Evolutionary conservation across 192 early-diverging fungal species (phyloP).

Genomic region (Backusella parvicylindrica): DNA sequence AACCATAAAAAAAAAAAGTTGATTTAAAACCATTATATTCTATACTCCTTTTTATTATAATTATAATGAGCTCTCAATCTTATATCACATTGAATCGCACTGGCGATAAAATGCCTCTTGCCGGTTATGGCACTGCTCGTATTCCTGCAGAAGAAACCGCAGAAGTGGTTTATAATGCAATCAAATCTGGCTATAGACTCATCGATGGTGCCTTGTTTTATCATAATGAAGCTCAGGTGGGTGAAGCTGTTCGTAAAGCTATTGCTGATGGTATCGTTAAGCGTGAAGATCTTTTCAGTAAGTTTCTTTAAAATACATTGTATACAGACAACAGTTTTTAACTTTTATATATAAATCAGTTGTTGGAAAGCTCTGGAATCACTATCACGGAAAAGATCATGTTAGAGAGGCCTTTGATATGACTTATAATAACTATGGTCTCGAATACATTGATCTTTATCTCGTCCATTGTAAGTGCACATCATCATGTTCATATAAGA

Average conservation of each 20-base stretch:
- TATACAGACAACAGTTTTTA: no score
- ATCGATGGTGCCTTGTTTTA: conserved; percentile 58
- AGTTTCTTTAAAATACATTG: not conserved
- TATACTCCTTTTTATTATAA: no score
- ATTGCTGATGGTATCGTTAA: conserved; percentile 49
- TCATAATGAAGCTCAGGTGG: conserved; percentile 63
- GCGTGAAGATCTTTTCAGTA: conserved; percentile 47
- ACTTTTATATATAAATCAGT: conserved; percentile 4
- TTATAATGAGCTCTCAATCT: not conserved
- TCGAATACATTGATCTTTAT: conserved; percentile 65
- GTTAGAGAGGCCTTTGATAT: conserved; percentile 50
- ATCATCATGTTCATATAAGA: no score
- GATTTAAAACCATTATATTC: no score
- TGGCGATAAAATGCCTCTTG: conserved; percentile 49
- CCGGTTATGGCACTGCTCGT: conserved; percentile 52
- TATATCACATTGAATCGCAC: conserved; percentile 32
- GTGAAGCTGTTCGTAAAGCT: conserved; percentile 47
- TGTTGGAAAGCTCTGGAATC: conserved; percentile 58
- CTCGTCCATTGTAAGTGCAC: conserved; percentile 56
- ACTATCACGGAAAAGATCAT: conserved; percentile 50
- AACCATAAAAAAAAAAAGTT: not conserved
- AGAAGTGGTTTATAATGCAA: conserved; percentile 38
- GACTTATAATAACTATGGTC: conserved; percentile 46
- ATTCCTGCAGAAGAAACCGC: conserved; percentile 39
- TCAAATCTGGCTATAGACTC: conserved; percentile 34